Evolutionary conservation across 2,329 filamentous ascomycete species (phyloP), one percentile per base, ranked within the genome.

Genomic region (Colletotrichum sp.): DNA sequence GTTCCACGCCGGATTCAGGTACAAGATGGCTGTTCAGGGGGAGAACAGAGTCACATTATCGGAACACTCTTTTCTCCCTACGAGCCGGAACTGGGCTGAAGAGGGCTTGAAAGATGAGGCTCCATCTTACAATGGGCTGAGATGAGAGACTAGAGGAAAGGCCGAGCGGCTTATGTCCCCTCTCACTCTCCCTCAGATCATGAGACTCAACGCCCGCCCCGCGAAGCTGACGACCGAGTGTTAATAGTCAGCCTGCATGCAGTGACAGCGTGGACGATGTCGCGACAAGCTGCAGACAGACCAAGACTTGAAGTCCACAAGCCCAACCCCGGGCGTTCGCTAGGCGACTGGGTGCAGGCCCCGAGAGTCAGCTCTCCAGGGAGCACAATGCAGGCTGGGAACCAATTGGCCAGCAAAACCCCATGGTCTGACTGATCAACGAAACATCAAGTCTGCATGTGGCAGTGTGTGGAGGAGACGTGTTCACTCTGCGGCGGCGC

Each of bases 251-350:
- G 24, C 57, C 70, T 73, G 49, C 65, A 76, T 68, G 69, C 60
- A 74, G 70, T 68, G 70, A 63, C 74, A 76, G 57, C 71, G 71
- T 59, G 64, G 73, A 65, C 62, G 62, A 76, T 65, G 70, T 76
- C 74, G 70, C 74, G 62, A 72, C 30, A 67, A 73, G 65, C 69
- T 76, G 64, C 70, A 65, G 57, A 36, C 10, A 55, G 57, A 64
- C 70, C 69, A 67, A 62, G 16, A 55, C 55, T 44, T 28, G 59
- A 65, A 60, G 44, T n/a, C 18, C 26, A 26, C 24, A 65, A 60
- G 44, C 62, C 30, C 34, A 26, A 32, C 36, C 72, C 62, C 62
- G 68, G 66, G 66, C 59, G 59, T 62, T 70, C 59, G 66, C 72
- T 55, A 63, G 39, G 55, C 69, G 57, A 59, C 70, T 73, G 64